These are phyloP conservation scores for Prunus salicina DNA, from an alignment of 306 rosid genomes.

Conservation along the genomic window DNA sequence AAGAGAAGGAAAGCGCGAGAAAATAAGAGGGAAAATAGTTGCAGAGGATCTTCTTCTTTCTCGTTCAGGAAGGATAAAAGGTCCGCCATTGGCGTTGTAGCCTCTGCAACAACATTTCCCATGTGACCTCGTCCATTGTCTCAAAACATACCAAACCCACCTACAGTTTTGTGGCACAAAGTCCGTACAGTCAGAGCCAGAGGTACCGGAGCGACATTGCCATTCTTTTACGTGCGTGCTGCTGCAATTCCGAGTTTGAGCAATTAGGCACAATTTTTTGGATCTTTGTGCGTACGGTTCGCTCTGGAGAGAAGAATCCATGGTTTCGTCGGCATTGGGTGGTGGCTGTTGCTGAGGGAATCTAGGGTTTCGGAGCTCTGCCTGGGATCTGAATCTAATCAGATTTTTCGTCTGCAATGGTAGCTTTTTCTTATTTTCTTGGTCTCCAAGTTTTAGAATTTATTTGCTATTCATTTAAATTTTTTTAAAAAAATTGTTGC, in stretches of 20 bases:
- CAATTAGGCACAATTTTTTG: conserved; percentile 16
- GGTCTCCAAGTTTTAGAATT: not conserved
- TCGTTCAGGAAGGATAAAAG: conserved; percentile 22
- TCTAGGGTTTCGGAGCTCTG: conserved; percentile 43
- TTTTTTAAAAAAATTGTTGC: too few species aligned
- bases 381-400: conserved; percentile 31
- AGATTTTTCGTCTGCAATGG: conserved; percentile 43
- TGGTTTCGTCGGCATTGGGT: conserved; percentile 32
- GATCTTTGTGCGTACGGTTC: conserved; percentile 20
- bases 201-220: conserved; percentile 14
- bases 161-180: not conserved
- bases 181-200: conserved; percentile 19
- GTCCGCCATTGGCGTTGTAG: conserved; percentile 42
- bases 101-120: conserved; percentile 58
- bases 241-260: not conserved
- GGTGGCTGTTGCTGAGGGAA: conserved; percentile 37
- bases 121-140: conserved; percentile 7
- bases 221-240: not conserved
- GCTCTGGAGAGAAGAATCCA: not conserved
- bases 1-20: conserved; percentile 27
- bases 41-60: conserved; percentile 46
- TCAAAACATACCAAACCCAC: not conserved
- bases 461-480: not conserved
- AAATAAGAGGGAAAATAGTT: conserved; percentile 36
- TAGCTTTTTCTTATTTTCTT: conserved; percentile 29